A percentile compares a stretch with the other conserved stretches of the same genome.
phyloP scores from a whole-genome alignment of 2,329 filamentous ascomycete species.

The Aspergillus novofumigatus region DNA sequence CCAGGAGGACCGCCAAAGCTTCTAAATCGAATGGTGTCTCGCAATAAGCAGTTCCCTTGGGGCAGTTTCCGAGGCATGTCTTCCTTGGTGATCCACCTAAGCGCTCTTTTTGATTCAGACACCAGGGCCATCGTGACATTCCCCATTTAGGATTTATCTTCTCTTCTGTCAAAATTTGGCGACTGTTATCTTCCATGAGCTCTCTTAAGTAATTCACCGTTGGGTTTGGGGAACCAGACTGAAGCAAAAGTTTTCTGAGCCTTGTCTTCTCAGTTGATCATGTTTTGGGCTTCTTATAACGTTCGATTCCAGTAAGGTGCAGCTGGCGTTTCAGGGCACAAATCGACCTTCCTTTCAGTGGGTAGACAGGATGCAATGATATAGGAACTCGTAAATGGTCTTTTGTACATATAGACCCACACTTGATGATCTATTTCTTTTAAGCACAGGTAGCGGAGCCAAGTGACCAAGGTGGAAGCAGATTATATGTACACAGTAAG shows the following conservation, averaged over 20 bases:
- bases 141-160: slow-evolving; percentile 4
- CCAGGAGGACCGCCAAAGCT: slow-evolving; percentile 56
- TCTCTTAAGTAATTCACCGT: neutral
- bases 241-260: neutral
- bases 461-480: slow-evolving; percentile 4
- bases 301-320: neutral
- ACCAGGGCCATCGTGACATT: slow-evolving; percentile 13
- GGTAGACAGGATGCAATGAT: neutral
- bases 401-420: slow-evolving; percentile 3
- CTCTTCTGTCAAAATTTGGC: slow-evolving; percentile 3
- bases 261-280: neutral
- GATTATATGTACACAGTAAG: slow-evolving; percentile 33
- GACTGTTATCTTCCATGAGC: neutral
- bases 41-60: slow-evolving; percentile 13
- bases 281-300: neutral
- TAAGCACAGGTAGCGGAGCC: neutral
- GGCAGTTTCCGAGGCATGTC: slow-evolving; percentile 6
- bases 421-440: slow-evolving; percentile 8
- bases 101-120: slow-evolving; percentile 11
- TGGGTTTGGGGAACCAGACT: neutral
- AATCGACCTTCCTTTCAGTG: neutral
- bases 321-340: neutral
- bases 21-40: slow-evolving; percentile 25
- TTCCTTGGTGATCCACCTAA: slow-evolving; percentile 6
- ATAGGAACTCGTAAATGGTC: neutral